Conservation (phyloP, 1,284 basidiomycete genomes). For the Inonotus hispidus region DNA sequence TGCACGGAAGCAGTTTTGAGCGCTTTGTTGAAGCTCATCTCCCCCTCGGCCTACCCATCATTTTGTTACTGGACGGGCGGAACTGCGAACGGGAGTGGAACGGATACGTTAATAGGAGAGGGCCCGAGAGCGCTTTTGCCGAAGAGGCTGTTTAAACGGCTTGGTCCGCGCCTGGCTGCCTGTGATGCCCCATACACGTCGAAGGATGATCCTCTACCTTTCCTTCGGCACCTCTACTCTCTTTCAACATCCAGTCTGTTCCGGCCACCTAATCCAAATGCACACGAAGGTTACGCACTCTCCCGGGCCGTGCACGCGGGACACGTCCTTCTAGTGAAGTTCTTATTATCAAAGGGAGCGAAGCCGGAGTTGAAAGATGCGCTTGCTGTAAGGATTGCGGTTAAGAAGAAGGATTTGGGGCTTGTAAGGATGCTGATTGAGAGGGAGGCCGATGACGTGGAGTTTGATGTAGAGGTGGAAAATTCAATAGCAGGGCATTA, state of each 20-base stretch:
- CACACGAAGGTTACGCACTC: constrained; percentile 73
- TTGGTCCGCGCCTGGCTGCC: constrained; percentile 30
- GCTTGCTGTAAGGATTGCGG: constrained; percentile 70
- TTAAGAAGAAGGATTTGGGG: constrained; percentile 58
- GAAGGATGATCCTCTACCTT: constrained; percentile 51
- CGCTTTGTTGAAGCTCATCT: constrained; percentile 34
- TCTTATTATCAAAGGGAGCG: constrained; percentile 68
- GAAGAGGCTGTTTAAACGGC: constrained; percentile 51
- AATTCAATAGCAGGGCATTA: background rate
- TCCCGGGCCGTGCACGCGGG: constrained; percentile 65
- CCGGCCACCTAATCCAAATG: constrained; percentile 44
- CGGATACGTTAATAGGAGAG: background rate
- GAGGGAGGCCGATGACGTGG: constrained; percentile 29
- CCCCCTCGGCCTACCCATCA: background rate
- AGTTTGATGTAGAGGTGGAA: background rate
- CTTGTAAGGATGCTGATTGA: constrained; percentile 76
- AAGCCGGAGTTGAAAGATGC: constrained; percentile 55
- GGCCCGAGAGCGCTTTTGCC: constrained; percentile 43
- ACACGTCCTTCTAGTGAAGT: constrained; percentile 58
- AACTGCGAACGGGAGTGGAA: background rate
- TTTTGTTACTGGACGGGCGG: background rate
- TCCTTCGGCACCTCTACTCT: constrained; percentile 50
- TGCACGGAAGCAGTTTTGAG: constrained; percentile 55
- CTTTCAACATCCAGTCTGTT: constrained; percentile 27
- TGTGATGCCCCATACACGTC: constrained; percentile 32